Evolutionary conservation across 2,329 filamentous ascomycete species (phyloP), one percentile per base, ranked within the genome.

Genomic region (Huntiella savannae): DNA sequence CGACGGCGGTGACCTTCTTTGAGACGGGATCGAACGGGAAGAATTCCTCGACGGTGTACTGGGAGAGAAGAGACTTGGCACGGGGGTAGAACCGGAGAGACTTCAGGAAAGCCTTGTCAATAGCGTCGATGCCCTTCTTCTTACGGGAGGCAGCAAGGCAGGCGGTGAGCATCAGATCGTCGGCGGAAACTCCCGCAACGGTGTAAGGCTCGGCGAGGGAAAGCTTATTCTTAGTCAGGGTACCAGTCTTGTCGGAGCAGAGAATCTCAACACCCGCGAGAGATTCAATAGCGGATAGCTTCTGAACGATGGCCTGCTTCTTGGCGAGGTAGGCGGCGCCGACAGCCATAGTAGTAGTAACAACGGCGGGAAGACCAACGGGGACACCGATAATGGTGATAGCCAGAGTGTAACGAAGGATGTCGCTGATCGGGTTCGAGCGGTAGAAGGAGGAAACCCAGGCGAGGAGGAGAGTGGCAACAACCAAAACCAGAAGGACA

Each of bases 291-390:
- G 17, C 17, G 4, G 17, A 19, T 5, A 19, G 17, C 17, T 19
- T 19, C 5, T 19, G 17, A 3, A 19, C 17, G 1, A 19, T 19
- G 4, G 17, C 17, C 17, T 19, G 17, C 17, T 19, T 19, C 17
- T 19, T 19, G 4, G 17, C 17, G 17, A 19, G 4, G 17, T 19
- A 19, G 17, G 84, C 82, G 54, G 85, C 85, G 67, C 85, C 85
- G 61, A 93, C 85, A 60, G 85, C 85, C 84, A 93, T 91, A 59
- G 85, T 93, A 55, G 85, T 93, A 56, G 86, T 93, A 51, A 92
- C 84, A 66, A 93, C 85, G 55, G 83, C 85, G 50, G 85, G 85
- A 53, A 93, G 82, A 78, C 85, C 85, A 64, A 93, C 85, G 46
- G 85, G 85, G 19, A 93, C 85, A 73, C 85, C 85, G 52, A 92